Conservation (phyloP, 495 filamentous ascomycete species). For the Haplographium delicatum region DNA sequence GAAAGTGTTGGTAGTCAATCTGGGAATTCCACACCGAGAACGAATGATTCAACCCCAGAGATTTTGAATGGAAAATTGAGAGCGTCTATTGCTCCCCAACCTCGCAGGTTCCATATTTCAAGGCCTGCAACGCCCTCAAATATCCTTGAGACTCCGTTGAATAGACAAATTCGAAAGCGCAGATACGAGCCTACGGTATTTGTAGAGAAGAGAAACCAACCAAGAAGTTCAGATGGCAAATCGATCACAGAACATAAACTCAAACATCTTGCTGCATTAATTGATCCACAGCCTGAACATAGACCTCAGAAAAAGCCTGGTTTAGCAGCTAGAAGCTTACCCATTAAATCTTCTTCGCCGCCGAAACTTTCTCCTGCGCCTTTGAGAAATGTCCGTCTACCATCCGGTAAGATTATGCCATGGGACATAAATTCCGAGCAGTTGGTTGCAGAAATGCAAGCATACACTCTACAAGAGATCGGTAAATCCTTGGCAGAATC, state of each 20-base stretch:
- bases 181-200: conserved; percentile 38
- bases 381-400: conserved; percentile 22
- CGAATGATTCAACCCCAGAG: too few species aligned
- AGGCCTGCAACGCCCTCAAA: conserved; percentile 25
- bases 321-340: neutral
- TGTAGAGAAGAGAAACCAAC: conserved; percentile 34
- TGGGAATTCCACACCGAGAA: too few species aligned
- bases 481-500: conserved; percentile 34
- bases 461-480: conserved; percentile 44
- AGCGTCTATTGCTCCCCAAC: too few species aligned
- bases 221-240: neutral
- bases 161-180: conserved; percentile 29
- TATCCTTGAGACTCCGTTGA: neutral
- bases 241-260: neutral
- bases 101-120: conserved; percentile 45
- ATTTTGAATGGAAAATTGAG: too few species aligned
- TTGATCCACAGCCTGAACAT: neutral
- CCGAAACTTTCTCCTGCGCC: neutral
- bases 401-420: conserved; percentile 35
- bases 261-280: neutral
- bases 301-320: conserved; percentile 20
- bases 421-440: conserved; percentile 38
- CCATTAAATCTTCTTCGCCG: neutral
- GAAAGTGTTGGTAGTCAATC: too few species aligned
- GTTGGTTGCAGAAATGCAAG: conserved; percentile 43